Base-by-base conservation (phyloP, 2,329 filamentous ascomycete species). In the Penicillium sp. region DNA sequence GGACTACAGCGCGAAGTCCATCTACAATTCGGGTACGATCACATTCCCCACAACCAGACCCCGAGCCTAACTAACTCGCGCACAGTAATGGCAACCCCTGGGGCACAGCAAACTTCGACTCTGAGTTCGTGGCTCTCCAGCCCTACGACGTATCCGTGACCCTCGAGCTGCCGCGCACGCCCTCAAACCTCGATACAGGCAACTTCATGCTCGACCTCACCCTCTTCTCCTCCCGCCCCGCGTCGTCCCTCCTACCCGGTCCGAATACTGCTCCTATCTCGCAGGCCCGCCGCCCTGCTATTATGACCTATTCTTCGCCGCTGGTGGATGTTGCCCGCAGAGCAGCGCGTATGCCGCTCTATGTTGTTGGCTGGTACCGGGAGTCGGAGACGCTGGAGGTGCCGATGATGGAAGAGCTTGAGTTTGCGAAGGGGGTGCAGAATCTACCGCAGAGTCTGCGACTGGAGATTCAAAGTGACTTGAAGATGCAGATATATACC, bases 131-230 rank as follows among this genome's bases (percentile, higher is more conserved):
- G 64, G 80, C 85, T 19, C 81, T 85, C 47, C 93, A 97, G 73
- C 83, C 87, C 48, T 99, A 99, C 80, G 92, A 97, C 73, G 83
- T 99, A 42, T 82, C 84, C 6, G 81, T 97, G 1, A 81, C 85
- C 23, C 81, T 99, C 33, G 83, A 84, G 4, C 81, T 99, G 62
- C 94, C 94, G 19, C 86, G 88, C 41, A 94, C 91, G 2, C 86
- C 86, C 0, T 76, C 82, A 2, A 99, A 99, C 69, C 77, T 89
- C 23, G 84, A 83, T 2, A 84, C 84, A 15, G 94, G 94, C 29
- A 97, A 97, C 77, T 97, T 97, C 80, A 99, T 99, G 94, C 79
- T 97, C 19, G 88, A 90, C 47, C 78, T 96, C 17, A 84, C 86
- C 59, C 83, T 96, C 51, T 82, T 90, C 50, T 81, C 55, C n/a